phyloP scores from a whole-genome alignment of 2,329 filamentous ascomycete species.

The Aspergillus amoenus region DNA sequence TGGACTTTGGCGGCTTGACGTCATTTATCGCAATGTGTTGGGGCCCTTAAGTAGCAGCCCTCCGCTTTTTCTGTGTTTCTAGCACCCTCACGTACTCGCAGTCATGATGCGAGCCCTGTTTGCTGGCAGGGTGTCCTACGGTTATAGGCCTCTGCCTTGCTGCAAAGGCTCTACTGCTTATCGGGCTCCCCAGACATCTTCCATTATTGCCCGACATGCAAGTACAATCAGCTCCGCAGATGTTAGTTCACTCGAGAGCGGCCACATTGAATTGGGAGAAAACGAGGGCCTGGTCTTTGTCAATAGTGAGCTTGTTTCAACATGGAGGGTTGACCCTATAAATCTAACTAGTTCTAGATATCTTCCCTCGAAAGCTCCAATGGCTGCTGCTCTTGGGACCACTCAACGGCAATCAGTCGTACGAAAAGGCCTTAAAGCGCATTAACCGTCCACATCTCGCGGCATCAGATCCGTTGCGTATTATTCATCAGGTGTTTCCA shows the following conservation, averaged over 20 bases:
- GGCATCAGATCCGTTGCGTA: conserved; percentile 55
- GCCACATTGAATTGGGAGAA: conserved; percentile 73
- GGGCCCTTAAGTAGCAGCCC: conserved; percentile 2
- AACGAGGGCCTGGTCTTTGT: conserved; percentile 88
- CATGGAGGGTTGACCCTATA: background rate
- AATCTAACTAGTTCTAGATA: conserved; percentile 54
- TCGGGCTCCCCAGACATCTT: background rate
- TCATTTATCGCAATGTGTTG: background rate
- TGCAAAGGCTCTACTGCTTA: conserved; percentile 6
- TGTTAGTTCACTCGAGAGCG: conserved; percentile 64
- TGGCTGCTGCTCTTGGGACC: conserved; percentile 59
- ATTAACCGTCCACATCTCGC: conserved; percentile 53
- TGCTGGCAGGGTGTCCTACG: conserved; percentile 10
- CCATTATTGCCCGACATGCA: background rate
- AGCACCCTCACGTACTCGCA: conserved; percentile 4
- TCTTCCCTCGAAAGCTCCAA: conserved; percentile 77
- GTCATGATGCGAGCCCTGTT: conserved; percentile 24
- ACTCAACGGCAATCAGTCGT: conserved; percentile 43
- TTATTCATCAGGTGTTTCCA: conserved; percentile 64
- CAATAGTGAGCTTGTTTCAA: conserved; percentile 64
- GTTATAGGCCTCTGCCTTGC: conserved; percentile 1
- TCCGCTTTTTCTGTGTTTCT: conserved; percentile 1
- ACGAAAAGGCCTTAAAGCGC: conserved; percentile 52
- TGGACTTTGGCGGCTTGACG: background rate
- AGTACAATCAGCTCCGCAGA: conserved; percentile 22